These are phyloP conservation scores for Trichosporon sp. DNA, from an alignment of 1,284 basidiomycete species.

Conservation along the genomic window DNA sequence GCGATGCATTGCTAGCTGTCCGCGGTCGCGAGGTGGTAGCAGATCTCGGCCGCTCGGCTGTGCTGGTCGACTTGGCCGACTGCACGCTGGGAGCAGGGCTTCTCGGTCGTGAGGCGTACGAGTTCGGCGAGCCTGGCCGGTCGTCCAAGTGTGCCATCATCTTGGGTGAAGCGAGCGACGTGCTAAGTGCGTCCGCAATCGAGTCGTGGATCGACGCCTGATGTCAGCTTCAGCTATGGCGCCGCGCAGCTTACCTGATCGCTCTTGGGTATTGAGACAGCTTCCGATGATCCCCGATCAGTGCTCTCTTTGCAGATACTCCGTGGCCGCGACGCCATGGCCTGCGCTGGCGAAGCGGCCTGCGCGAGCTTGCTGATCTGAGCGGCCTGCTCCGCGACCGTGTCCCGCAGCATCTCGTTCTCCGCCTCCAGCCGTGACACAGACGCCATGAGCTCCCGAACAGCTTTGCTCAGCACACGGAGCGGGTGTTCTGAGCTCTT, in stretches of 20 bases:
- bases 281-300: background rate
- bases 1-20: background rate
- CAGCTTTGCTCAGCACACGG: slow-evolving; percentile 30
- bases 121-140: background rate
- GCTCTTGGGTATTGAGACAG: background rate
- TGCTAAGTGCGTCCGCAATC: slow-evolving; percentile 16
- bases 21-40: background rate
- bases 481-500: slow-evolving; percentile 28
- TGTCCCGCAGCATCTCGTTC: slow-evolving; percentile 26
- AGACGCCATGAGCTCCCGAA: slow-evolving; percentile 35
- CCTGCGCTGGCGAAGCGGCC: background rate
- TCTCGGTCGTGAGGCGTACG: slow-evolving; percentile 1
- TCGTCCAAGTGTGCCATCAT: background rate
- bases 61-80: background rate
- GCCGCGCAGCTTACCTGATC: background rate
- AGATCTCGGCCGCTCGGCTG: background rate
- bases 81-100: slow-evolving; percentile 7
- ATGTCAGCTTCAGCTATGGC: background rate
- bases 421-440: slow-evolving; percentile 31
- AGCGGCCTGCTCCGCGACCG: background rate
- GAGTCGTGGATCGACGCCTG: slow-evolving; percentile 13
- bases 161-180: slow-evolving; percentile 12
- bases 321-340: background rate
- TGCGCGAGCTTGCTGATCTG: background rate
- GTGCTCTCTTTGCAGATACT: background rate